phyloP scores from a whole-genome alignment of 345 rosid species.

The Eucalyptus pauciflora region DNA sequence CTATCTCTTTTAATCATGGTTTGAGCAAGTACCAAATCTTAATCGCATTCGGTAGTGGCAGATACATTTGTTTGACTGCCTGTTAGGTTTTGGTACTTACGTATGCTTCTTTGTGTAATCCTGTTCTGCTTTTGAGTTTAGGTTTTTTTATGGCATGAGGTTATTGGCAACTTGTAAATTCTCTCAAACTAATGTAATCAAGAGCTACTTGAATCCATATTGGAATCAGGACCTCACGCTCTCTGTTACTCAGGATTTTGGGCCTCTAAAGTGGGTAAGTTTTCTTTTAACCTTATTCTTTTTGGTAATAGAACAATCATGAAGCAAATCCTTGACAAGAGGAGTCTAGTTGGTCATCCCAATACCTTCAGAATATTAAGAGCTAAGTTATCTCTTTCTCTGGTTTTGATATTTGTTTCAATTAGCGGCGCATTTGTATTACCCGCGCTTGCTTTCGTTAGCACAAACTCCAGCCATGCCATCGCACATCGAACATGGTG shows the following conservation, averaged over 20 bases:
- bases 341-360: background rate
- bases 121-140: background rate
- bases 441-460: no score
- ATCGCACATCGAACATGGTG: no score
- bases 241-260: constrained; percentile 51
- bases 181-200: constrained; percentile 28
- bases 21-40: background rate
- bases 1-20: background rate
- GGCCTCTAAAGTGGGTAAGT: constrained; percentile 56
- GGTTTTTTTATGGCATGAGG: background rate
- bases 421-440: no score
- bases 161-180: background rate
- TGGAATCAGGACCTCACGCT: constrained; percentile 82
- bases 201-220: constrained; percentile 56
- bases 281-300: background rate
- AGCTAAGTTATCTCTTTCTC: no score
- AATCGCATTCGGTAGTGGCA: background rate
- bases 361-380: background rate
- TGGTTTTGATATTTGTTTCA: no score
- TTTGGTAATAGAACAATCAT: background rate
- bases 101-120: background rate
- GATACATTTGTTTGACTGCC: background rate
- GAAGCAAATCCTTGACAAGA: background rate
- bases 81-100: background rate
- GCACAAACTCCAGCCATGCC: no score